Evolutionary conservation across 2,329 filamentous ascomycete genomes (phyloP).

Genomic region (Trichoderma pleuroti): DNA sequence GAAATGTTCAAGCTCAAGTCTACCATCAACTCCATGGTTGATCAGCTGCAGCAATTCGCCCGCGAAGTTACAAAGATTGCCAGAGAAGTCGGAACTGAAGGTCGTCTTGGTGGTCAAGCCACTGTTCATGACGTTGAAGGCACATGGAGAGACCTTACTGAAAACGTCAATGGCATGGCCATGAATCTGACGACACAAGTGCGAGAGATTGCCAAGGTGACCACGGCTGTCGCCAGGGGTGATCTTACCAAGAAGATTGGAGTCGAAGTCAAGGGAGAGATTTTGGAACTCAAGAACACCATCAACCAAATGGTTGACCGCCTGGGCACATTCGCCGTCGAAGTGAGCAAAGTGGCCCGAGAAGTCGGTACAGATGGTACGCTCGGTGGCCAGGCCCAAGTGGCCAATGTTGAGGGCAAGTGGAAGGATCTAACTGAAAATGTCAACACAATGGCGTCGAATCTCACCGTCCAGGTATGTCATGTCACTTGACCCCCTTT

Average conservation of each 20-base stretch:
- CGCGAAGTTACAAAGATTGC: constrained; percentile 96
- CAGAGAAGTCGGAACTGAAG: constrained; percentile 93
- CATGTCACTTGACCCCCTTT: background rate
- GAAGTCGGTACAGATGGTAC: constrained; percentile 97
- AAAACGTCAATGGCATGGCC: constrained; percentile 97
- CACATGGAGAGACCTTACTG: constrained; percentile 93
- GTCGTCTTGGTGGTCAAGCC: constrained; percentile 88
- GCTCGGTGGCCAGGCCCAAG: constrained; percentile 86
- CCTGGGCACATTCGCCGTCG: constrained; percentile 89
- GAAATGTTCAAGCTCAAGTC: constrained; percentile 94
- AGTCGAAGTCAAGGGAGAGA: constrained; percentile 90
- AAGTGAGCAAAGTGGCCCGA: constrained; percentile 91
- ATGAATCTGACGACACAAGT: constrained; percentile 98
- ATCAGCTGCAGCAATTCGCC: constrained; percentile 93
- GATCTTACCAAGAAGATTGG: constrained; percentile 96
- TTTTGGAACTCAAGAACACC: constrained; percentile 90
- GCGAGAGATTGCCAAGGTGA: constrained; percentile 94
- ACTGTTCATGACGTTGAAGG: constrained; percentile 95
- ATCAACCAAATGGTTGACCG: constrained; percentile 99
- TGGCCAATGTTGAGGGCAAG: constrained; percentile 93
- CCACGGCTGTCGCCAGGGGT: constrained; percentile 88
- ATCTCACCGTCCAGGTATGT: constrained; percentile 61
- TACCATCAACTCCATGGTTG: constrained; percentile 99
- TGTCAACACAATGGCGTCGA: constrained; percentile 72
- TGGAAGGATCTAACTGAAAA: constrained; percentile 97